These are phyloP conservation scores for Aspergillus luchuensis DNA, from an alignment of 2,329 filamentous ascomycete genomes.

Conservation along the genomic window DNA sequence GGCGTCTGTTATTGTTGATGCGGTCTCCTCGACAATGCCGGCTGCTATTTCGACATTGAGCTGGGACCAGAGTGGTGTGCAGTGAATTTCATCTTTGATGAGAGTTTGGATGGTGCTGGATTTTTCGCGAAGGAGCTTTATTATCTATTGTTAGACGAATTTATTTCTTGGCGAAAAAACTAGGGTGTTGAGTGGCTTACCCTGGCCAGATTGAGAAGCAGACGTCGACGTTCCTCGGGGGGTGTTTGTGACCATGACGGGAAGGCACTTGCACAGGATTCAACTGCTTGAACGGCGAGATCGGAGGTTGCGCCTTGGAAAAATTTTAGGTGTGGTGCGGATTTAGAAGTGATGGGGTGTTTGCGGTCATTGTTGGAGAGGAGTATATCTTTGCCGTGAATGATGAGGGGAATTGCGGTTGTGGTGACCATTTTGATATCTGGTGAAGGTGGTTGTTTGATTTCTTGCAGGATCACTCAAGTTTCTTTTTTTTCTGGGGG, in stretches of 20 bases:
- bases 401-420: background rate
- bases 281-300: constrained; percentile 9
- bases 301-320: constrained; percentile 14
- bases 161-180: background rate
- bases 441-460: too few species aligned
- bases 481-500: too few species aligned
- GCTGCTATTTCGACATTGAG: constrained; percentile 1
- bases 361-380: background rate
- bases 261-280: constrained; percentile 8
- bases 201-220: background rate
- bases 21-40: constrained; percentile 7
- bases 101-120: background rate
- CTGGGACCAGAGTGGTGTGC: background rate
- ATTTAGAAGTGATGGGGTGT: background rate
- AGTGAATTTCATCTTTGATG: constrained; percentile 13
- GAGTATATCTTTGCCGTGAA: background rate
- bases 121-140: background rate
- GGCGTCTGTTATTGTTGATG: constrained; percentile 17
- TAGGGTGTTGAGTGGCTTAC: background rate
- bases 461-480: too few species aligned
- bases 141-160: background rate
- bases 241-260: constrained; percentile 8
- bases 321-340: background rate
- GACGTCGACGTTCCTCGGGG: background rate
- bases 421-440: background rate